Evolutionary conservation across 2,329 filamentous ascomycete species (phyloP).

Genomic region (Volutella citrinella): DNA sequence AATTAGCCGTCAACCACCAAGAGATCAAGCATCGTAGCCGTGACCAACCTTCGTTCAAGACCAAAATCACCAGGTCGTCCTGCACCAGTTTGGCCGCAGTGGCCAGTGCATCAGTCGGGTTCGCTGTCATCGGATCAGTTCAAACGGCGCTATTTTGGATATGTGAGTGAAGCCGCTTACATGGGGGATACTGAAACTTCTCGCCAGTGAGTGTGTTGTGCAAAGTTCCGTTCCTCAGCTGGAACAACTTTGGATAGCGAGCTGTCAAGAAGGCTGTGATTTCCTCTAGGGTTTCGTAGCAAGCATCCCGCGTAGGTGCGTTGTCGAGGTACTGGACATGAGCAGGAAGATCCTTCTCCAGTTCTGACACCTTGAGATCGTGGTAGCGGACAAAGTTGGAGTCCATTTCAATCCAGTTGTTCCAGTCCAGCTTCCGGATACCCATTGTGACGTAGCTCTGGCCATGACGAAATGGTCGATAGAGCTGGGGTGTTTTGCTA

Average conservation of each 20-base stretch:
- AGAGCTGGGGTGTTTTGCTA: constrained; percentile 9
- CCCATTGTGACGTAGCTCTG: constrained; percentile 17
- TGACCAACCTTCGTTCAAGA: constrained; percentile 10
- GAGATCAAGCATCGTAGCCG: too few species aligned
- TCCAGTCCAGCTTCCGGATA: constrained; percentile 15
- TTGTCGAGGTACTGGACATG: constrained; percentile 18
- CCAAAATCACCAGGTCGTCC: constrained; percentile 16
- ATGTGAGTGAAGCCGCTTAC: constrained; percentile 1
- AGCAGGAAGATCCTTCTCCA: constrained; percentile 11
- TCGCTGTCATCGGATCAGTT: constrained; percentile 4
- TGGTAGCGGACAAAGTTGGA: constrained; percentile 16
- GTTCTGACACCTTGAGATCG: constrained; percentile 14
- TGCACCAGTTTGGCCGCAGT: constrained; percentile 15
- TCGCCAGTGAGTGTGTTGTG: constrained; percentile 11
- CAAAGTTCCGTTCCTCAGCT: not conserved
- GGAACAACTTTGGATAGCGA: constrained; percentile 16
- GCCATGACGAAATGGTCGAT: constrained; percentile 17
- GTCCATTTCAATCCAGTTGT: constrained; percentile 19
- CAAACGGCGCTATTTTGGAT: too few species aligned
- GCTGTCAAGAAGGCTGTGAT: constrained; percentile 9
- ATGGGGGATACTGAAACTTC: constrained; percentile 8
- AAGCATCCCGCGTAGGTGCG: constrained; percentile 11
- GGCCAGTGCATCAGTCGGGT: constrained; percentile 12
- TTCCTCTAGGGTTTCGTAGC: constrained; percentile 15
- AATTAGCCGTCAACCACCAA: not conserved